These are phyloP conservation scores for Clavispora phyllophila DNA, from an alignment of 805 yeast genomes.

Conservation along the genomic window DNA sequence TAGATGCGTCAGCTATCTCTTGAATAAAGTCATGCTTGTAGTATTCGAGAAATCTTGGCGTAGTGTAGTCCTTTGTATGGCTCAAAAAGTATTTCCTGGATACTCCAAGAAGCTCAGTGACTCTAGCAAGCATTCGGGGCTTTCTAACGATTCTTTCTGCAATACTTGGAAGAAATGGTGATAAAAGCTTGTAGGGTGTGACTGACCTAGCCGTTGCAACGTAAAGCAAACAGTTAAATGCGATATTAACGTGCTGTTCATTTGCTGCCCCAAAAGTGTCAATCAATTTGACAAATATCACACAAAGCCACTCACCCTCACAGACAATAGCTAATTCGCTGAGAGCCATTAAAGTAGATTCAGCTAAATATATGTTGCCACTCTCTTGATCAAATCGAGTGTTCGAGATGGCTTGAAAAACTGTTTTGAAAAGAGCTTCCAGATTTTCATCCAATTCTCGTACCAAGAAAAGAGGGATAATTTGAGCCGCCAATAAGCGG, in stretches of 20 bases:
- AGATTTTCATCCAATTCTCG: constrained; percentile 28
- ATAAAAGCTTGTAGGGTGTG: constrained; percentile 74
- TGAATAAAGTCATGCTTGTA: constrained; percentile 60
- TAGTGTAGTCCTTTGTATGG: constrained; percentile 66
- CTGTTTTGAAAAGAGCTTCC: constrained; percentile 39
- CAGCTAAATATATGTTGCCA: constrained; percentile 42
- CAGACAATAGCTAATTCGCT: constrained; percentile 59
- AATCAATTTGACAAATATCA: constrained; percentile 58
- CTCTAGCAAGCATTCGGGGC: constrained; percentile 49
- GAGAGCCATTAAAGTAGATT: constrained; percentile 56
- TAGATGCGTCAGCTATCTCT: constrained; percentile 52
- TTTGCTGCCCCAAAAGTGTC: constrained; percentile 61
- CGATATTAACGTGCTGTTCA: constrained; percentile 63
- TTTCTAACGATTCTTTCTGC: constrained; percentile 60
- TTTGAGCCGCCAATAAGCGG: constrained; percentile 46
- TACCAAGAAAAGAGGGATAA: constrained; percentile 50
- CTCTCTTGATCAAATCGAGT: constrained; percentile 30
- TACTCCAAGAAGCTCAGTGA: constrained; percentile 64
- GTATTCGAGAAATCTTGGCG: constrained; percentile 70
- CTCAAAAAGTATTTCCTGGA: constrained; percentile 56
- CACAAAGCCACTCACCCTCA: constrained; percentile 64
- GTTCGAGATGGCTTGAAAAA: constrained; percentile 39
- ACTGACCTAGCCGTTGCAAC: constrained; percentile 52
- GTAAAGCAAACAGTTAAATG: constrained; percentile 56
- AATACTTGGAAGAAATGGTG: constrained; percentile 74